Conservation (phyloP, 306 rosid genomes). For the Pyrus communis region DNA sequence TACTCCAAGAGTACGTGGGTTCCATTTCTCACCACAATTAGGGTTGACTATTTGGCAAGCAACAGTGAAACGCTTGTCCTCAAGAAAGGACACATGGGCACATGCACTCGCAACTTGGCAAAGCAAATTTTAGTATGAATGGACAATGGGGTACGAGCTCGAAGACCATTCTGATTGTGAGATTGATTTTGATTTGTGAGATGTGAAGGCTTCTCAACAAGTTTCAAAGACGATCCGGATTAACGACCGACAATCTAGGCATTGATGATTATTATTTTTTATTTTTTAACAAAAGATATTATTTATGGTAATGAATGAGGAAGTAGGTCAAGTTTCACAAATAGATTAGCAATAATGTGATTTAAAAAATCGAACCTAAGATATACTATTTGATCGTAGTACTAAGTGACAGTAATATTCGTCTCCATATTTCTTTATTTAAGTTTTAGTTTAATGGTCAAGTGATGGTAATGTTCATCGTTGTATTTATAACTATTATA, state of each 20-base stretch:
- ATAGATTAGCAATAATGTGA: too few relatives aligned
- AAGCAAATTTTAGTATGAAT: background rate
- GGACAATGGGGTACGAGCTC: background rate
- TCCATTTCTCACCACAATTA: background rate
- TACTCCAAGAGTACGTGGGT: background rate
- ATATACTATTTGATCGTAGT: too few relatives aligned
- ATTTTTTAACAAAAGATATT: too few relatives aligned
- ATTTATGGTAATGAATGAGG: accelerated
- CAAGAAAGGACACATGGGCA: background rate
- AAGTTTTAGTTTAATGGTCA: too few relatives aligned
- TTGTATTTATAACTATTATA: too few relatives aligned
- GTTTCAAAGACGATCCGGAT: background rate
- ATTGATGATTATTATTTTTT: background rate
- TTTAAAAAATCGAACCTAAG: too few relatives aligned
- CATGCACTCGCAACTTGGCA: background rate
- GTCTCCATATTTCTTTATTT: too few relatives aligned
- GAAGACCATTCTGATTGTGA: background rate
- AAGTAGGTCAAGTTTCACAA: too few relatives aligned
- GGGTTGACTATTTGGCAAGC: background rate
- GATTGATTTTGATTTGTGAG: background rate
- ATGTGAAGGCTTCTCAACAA: background rate
- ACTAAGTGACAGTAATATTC: too few relatives aligned
- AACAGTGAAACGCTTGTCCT: background rate
- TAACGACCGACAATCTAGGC: background rate
- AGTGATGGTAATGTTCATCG: too few relatives aligned